Conservation (phyloP, 202 grass and related monocot genomes). For the Carex sylvatica region DNA sequence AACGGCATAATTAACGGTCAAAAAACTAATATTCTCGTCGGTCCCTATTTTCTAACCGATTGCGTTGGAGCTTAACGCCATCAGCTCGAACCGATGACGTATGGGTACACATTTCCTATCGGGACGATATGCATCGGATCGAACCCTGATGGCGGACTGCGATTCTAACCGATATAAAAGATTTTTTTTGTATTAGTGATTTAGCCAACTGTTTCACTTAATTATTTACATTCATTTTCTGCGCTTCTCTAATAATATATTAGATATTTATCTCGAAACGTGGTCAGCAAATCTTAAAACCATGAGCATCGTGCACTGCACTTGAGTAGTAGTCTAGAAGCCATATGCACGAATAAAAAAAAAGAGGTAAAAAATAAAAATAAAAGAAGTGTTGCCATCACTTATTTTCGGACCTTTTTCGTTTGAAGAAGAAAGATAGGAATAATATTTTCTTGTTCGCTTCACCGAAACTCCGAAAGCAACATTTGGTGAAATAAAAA, state of each 20-base stretch:
- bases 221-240: neutral
- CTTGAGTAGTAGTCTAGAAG: neutral
- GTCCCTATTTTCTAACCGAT: too few species aligned
- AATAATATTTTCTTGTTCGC: neutral
- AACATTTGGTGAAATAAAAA: neutral
- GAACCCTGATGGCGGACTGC: too few species aligned
- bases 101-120: too few species aligned
- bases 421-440: neutral
- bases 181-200: neutral
- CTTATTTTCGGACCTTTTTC: neutral
- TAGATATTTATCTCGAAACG: neutral
- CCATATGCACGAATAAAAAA: neutral
- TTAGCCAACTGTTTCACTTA: neutral
- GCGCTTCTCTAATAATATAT: neutral
- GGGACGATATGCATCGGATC: too few species aligned
- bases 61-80: too few species aligned
- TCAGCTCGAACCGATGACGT: too few species aligned
- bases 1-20: too few species aligned
- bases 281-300: constrained; percentile 4
- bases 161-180: too few species aligned
- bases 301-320: constrained; percentile 6
- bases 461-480: neutral
- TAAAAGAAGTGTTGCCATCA: neutral
- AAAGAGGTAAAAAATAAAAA: neutral
- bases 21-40: too few species aligned